A percentile compares a stretch with the other conserved stretches of the same genome.
phyloP scores from a whole-genome alignment of 306 rosid species.

The Arachis hypogaea region DNA sequence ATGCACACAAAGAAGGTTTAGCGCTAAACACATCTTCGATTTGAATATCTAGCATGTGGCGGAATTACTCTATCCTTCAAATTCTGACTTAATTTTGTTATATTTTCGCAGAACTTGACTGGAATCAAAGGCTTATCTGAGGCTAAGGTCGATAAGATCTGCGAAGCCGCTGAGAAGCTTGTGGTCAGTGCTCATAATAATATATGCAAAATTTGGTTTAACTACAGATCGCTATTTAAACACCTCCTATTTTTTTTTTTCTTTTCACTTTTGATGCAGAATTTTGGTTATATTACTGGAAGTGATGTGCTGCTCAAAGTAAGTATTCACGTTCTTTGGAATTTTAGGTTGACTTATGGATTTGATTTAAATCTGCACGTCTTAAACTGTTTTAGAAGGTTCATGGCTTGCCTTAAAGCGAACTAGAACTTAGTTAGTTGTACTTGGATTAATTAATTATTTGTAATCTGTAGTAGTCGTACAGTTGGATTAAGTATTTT shows the following conservation, averaged over 20 bases:
- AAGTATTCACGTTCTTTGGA: constrained; percentile 45
- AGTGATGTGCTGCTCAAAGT: constrained; percentile 84
- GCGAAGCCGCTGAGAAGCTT: constrained; percentile 98
- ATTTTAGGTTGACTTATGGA: constrained; percentile 33
- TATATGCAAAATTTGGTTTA: constrained; percentile 22
- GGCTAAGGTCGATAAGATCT: constrained; percentile 95
- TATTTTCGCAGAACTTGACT: constrained; percentile 67
- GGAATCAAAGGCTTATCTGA: constrained; percentile 96
- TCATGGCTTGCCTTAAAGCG: background rate
- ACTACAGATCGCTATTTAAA: background rate
- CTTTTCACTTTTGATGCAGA: constrained; percentile 49
- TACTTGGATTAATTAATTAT: constrained; percentile 24
- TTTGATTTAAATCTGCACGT: constrained; percentile 25
- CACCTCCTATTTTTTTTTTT: background rate
- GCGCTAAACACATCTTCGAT: constrained; percentile 16
- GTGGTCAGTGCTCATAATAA: constrained; percentile 58
- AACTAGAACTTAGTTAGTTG: constrained; percentile 11
- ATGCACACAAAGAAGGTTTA: constrained; percentile 96
- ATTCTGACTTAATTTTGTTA: background rate
- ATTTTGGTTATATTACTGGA: constrained; percentile 91
- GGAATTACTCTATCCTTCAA: constrained; percentile 8
- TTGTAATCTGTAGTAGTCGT: constrained; percentile 26
- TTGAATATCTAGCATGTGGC: background rate
- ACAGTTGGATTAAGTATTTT: constrained; percentile 23
- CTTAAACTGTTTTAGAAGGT: constrained; percentile 1